A percentile compares a stretch with the other conserved stretches of the same genome.
Evolutionary conservation across 2,329 filamentous ascomycete genomes (phyloP).

Genomic region (Alternaria conjuncta): DNA sequence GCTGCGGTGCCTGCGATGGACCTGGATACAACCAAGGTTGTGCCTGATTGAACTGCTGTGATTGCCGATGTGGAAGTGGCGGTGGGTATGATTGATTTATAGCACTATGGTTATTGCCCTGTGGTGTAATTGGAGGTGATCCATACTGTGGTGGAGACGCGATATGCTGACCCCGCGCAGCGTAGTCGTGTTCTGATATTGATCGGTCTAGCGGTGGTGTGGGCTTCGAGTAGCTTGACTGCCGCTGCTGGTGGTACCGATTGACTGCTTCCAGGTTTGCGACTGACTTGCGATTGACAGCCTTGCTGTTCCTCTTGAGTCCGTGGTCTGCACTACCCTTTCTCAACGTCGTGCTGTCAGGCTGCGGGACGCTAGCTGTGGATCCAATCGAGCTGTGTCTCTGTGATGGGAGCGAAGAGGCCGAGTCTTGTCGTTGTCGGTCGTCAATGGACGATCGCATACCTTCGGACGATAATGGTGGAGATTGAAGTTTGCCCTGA

Average conservation of each 20-base stretch:
- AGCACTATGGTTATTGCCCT: neutral
- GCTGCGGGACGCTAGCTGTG: neutral
- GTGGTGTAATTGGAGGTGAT: neutral
- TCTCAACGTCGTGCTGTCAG: conserved; percentile 3
- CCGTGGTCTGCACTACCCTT: conserved; percentile 9
- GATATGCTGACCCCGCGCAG: neutral
- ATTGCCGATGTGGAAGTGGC: neutral
- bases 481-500: neutral
- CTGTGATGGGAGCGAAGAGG: neutral
- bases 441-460: conserved; percentile 1
- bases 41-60: conserved; percentile 1
- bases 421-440: conserved; percentile 6
- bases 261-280: conserved; percentile 9
- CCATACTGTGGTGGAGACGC: neutral
- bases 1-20: neutral
- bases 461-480: neutral
- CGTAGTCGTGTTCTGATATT: conserved; percentile 7
- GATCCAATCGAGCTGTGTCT: conserved; percentile 1
- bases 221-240: conserved; percentile 5
- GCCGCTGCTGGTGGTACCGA: conserved; percentile 18
- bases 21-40: neutral
- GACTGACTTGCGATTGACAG: conserved; percentile 4
- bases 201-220: conserved; percentile 3
- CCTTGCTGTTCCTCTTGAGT: conserved; percentile 14
- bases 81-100: conserved; percentile 2